Evolutionary conservation across 768 basidiomycete genomes (phyloP).

Genomic region (Tephrocybe sp.): DNA sequence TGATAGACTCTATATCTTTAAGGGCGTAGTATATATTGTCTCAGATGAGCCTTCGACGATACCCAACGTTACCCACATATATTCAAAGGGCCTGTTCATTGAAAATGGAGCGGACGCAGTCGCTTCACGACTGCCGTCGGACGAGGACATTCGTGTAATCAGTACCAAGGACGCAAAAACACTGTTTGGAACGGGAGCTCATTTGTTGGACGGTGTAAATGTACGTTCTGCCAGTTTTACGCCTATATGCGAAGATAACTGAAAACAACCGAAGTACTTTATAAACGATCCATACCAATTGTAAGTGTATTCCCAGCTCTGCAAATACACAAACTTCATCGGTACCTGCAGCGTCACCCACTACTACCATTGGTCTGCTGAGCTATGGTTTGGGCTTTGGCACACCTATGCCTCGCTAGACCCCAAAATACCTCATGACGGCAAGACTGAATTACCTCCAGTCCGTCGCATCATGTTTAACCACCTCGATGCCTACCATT

Average conservation of each 20-base stretch:
- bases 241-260: background rate
- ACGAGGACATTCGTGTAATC: constrained; percentile 78
- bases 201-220: constrained; percentile 73
- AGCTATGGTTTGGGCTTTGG: constrained; percentile 92
- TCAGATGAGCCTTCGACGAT: constrained; percentile 64
- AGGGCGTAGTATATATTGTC: constrained; percentile 82
- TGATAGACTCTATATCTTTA: constrained; percentile 76
- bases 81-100: constrained; percentile 65
- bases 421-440: constrained; percentile 57
- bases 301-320: constrained; percentile 28
- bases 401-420: constrained; percentile 85
- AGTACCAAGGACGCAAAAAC: constrained; percentile 59
- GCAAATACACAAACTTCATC: constrained; percentile 22
- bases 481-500: constrained; percentile 69
- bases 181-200: constrained; percentile 72
- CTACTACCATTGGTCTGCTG: constrained; percentile 93
- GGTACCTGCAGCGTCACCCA: constrained; percentile 64
- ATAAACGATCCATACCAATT: constrained; percentile 86
- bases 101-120: constrained; percentile 53
- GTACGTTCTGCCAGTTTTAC: constrained; percentile 33
- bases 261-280: constrained; percentile 59
- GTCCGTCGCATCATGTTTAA: constrained; percentile 76
- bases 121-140: constrained; percentile 64
- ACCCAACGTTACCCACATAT: constrained; percentile 67
- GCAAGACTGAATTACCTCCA: constrained; percentile 70